Base-by-base conservation (phyloP, 2,329 filamentous ascomycete genomes). In the Trichoderma koningii region DNA sequence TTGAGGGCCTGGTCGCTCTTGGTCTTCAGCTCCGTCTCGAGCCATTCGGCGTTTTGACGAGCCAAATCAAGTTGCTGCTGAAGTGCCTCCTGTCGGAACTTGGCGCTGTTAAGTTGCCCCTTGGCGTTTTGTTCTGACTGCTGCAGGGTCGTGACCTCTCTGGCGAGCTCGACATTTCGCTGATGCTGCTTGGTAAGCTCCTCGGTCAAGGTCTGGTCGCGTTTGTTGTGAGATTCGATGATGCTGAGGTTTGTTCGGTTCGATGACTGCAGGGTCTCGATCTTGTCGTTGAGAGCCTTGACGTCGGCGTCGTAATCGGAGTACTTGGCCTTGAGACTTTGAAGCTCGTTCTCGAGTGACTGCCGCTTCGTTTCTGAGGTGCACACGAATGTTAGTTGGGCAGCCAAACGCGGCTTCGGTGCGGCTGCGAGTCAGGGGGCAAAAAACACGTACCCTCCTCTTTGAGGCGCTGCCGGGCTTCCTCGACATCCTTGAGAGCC, bases 11-110 rank as follows among this genome's bases (percentile, higher is more conserved):
- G 95, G 9, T 89, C 86, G 67, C 86, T 89, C 79, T 97, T 96
- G 0, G 91, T 93, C 80, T 96, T 94, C 23, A 98, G 84, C 76
- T 99, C 95, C 48, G 84, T 88, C 73, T 97, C 92, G 64, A 95
- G 89, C 91, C 93, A 99, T 71, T 98, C 94, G 69, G 92, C 91
- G 79, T 93, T 97, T 72, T 90, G 90, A 75, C 92, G 93, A 19
- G 94, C 87, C 64, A 96, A 83, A 48, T 96, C 92, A 42, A 98
- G 84, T 76, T 98, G 93, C 76, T 97, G 93, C 76, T 95, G 89
- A 14, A 98, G 81, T 34, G 88, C 90, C 73, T 97, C 92, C 75
- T 97, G 93, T 68, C 91, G 89, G 81, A 96, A 97, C 72, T 93
- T 96, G 68, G 93, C 88, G 66, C 87, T 92, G 47, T 89, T 92